Base-by-base conservation (phyloP, 139 green algal species). In the Closterium sp. region DNA sequence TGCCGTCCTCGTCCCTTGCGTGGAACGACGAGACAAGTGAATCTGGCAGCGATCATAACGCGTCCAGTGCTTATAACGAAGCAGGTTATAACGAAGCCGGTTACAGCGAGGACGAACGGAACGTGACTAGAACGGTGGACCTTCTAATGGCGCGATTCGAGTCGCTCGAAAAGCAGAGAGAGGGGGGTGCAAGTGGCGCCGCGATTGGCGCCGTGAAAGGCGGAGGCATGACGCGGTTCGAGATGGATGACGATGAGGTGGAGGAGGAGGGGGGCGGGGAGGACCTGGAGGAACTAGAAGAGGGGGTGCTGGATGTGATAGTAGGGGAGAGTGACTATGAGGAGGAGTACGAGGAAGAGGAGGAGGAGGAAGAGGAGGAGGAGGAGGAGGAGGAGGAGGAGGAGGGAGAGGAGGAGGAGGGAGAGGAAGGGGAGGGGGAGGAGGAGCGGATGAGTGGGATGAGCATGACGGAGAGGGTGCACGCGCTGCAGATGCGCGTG, bases 401-500 rank as follows among this genome's bases (percentile, higher is more conserved):
- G 55, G 55, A 76, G 16, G 55, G 5, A 19, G 55, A 66, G 43
- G 43, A 30, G 28, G 36, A 19, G 36, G 35, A 32, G 31, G 32
- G 87, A 19, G 25, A 28, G 55, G n/a, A n/a, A n/a, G n/a, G n/a
- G 32, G 32, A 30, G 28, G 36, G 87, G 36, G 35, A 32, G 31
- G 32, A 23, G 55, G 25, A 28, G 55, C 16, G 55, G 12, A 76
- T 76, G 55, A 19, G 25, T 16, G 55, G 55, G 55, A 76, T 76
- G 55, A 76, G 55, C 55, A 93, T 91, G 90, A 84, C 33, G 7
- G 90, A 91, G 28, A 76, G 90, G 31, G 87, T 92, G 35, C 85
- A 92, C 34, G 88, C 93, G 28, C 32, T 93, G n/a, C 35, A 88
- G 36, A 30, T n/a, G 28, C 85, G 30, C 10, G 36, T 86, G 9